Base-by-base conservation (phyloP, 1,284 basidiomycete genomes). In the Takashimella tepidaria region DNA sequence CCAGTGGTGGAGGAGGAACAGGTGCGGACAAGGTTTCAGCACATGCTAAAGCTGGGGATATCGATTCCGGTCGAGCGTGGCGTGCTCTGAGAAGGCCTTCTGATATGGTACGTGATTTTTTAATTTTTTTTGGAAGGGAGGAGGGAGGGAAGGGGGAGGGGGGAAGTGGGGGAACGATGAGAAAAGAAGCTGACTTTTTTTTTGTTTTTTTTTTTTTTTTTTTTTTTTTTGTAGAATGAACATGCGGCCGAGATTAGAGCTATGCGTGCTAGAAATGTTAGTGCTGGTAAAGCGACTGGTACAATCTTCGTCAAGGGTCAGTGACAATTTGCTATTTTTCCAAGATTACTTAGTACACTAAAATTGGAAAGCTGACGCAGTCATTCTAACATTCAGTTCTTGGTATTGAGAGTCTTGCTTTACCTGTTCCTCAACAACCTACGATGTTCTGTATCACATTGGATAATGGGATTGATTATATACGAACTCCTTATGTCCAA, bases 381-480 rank as follows among this genome's bases (percentile, higher is more conserved):
- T n/a, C n/a, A n/a, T n/a, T n/a, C n/a, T n/a, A n/a, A n/a, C n/a
- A 21, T 52, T 16, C 63, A 92, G 90, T 95, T n/a, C 70, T 89
- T 23, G 84, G 85, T n/a, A 79, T 91, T 53, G 86, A 82, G 66
- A 80, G 80, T 42, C 76, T 93, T 23, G 78, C 81, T 56, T 75
- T 92, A 23, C 90, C 91, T 1, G 61, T 95, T 11, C 91, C 91
- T 0, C 76, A 77, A 16, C 80, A 88, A 59, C 77, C 82, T 0
- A 92, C 92, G 0, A 80, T 78, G 31, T 80, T 97, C 62, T 86
- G 86, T n/a, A 89, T 90, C 69, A 92, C 90, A 0, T 79, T 98
- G 55, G 95, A 97, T 76, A 98, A 98, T 64, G 92, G 93, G 6
- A 92, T 96, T 54, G 92, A 98, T 75, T 93, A 88, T 62, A 95